Evolutionary conservation across 2,329 filamentous ascomycete genomes (phyloP).

Genomic region (Dothideomycetidae sp.): DNA sequence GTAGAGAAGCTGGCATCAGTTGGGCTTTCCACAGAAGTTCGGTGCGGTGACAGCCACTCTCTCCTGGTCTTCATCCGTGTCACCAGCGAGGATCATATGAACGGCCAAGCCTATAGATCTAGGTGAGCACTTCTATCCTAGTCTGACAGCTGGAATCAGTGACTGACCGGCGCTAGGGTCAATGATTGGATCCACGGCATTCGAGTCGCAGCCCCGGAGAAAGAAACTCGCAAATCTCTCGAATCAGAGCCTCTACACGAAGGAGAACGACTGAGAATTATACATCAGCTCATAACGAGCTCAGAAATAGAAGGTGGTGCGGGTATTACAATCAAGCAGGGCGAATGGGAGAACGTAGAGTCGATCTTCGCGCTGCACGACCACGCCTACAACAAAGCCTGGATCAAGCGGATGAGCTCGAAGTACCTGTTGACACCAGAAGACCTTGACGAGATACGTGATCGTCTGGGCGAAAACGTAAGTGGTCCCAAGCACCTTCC

Average conservation of each 20-base stretch:
- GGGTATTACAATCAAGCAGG: slow-evolving; percentile 36
- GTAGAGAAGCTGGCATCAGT: slow-evolving; percentile 60
- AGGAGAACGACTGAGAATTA: slow-evolving; percentile 73
- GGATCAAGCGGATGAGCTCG: slow-evolving; percentile 39
- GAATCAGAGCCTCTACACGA: slow-evolving; percentile 66
- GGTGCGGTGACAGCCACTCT: slow-evolving; percentile 59
- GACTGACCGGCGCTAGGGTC: slow-evolving; percentile 40
- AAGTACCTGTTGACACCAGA: slow-evolving; percentile 33
- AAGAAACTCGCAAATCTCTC: slow-evolving; percentile 54
- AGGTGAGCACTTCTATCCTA: slow-evolving; percentile 35
- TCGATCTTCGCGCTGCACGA: slow-evolving; percentile 37
- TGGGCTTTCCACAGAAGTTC: slow-evolving; percentile 78
- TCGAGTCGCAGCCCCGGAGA: slow-evolving; percentile 59
- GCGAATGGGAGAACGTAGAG: slow-evolving; percentile 37
- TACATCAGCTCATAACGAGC: slow-evolving; percentile 59
- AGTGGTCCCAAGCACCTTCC: not conserved
- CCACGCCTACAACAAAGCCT: slow-evolving; percentile 38
- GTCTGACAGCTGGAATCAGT: not conserved
- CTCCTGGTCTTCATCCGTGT: slow-evolving; percentile 74
- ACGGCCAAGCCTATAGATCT: slow-evolving; percentile 69
- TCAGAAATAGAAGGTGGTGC: slow-evolving; percentile 33
- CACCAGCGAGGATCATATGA: slow-evolving; percentile 58
- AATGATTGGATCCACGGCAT: slow-evolving; percentile 92
- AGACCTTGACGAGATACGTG: slow-evolving; percentile 37
- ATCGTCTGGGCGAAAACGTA: slow-evolving; percentile 37